Evolutionary conservation across 257 asterid genomes (phyloP).

Genomic region (Euphrasia confusa): DNA sequence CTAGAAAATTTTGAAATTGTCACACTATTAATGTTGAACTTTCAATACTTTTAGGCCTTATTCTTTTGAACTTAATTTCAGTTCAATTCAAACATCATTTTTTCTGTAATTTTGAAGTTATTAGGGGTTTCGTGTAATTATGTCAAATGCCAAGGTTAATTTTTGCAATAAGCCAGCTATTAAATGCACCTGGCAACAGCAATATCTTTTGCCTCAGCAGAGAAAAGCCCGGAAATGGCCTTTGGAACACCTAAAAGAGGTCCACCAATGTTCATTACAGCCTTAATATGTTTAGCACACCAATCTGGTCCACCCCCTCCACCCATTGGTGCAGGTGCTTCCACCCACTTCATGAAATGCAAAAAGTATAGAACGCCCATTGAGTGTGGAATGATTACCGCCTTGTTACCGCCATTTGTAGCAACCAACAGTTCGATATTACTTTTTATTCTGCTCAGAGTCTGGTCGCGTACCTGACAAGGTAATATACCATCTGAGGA

Average conservation of each 20-base stretch:
- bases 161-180: too few relatives aligned
- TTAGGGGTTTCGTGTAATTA: too few relatives aligned
- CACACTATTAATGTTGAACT: too few relatives aligned
- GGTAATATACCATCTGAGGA: constrained; percentile 17
- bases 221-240: constrained; percentile 76
- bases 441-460: constrained; percentile 74
- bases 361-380: constrained; percentile 84
- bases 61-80: too few relatives aligned
- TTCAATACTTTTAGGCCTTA: too few relatives aligned
- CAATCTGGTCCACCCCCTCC: constrained; percentile 93
- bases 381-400: constrained; percentile 84
- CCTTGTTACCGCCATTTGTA: constrained; percentile 75
- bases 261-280: constrained; percentile 90
- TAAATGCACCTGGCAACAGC: constrained; percentile 62
- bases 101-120: background rate
- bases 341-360: constrained; percentile 97
- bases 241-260: constrained; percentile 79
- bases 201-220: constrained; percentile 75
- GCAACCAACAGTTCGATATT: constrained; percentile 79
- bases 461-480: constrained; percentile 70
- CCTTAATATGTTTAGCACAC: constrained; percentile 84
- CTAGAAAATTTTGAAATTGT: too few relatives aligned
- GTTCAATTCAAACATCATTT: too few relatives aligned
- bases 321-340: constrained; percentile 87
- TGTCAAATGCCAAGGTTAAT: too few relatives aligned